Conservation (phyloP, 805 yeast species). For the Starmerella tilneyi region DNA sequence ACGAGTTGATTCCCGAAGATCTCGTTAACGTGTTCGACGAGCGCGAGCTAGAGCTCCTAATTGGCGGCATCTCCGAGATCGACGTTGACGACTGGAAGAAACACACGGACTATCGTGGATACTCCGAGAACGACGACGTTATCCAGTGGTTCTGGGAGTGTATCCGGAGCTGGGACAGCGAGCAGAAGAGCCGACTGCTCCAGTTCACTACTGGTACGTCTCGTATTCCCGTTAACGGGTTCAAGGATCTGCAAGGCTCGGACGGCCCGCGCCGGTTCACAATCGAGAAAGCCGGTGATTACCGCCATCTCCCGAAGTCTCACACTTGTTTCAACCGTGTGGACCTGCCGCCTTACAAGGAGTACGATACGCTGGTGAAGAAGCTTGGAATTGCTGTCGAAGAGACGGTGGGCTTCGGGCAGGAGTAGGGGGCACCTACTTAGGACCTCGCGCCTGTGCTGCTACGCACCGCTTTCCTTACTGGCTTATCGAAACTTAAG, state of each 20-base stretch:
- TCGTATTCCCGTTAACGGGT: slow-evolving; percentile 97
- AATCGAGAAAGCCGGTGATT: slow-evolving; percentile 94
- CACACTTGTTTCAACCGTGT: slow-evolving; percentile 99
- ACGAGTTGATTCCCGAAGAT: slow-evolving; percentile 94
- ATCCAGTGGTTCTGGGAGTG: slow-evolving; percentile 99
- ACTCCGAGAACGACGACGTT: slow-evolving; percentile 90
- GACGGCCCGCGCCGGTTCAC: slow-evolving; percentile 99
- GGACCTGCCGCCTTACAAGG: slow-evolving; percentile 88
- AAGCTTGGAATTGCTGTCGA: slow-evolving; percentile 94
- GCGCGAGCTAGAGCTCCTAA: slow-evolving; percentile 88
- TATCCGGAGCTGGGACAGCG: slow-evolving; percentile 87
- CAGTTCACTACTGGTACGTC: slow-evolving; percentile 99
- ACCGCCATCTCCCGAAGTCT: slow-evolving; percentile 84
- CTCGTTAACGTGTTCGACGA: slow-evolving; percentile 94
- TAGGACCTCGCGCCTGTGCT: too few species aligned
- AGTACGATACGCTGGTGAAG: slow-evolving; percentile 73
- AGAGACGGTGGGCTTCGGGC: slow-evolving; percentile 98
- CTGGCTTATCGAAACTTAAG: too few species aligned
- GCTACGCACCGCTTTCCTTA: too few species aligned
- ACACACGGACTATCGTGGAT: slow-evolving; percentile 97
- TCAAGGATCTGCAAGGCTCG: slow-evolving; percentile 95
- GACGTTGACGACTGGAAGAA: slow-evolving; percentile 99
- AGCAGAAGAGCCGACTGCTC: slow-evolving; percentile 86
- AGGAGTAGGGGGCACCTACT: slow-evolving; percentile 47
- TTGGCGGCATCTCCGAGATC: slow-evolving; percentile 97